phyloP scores from a whole-genome alignment of 116 monocot genomes.

The Zostera marina region DNA sequence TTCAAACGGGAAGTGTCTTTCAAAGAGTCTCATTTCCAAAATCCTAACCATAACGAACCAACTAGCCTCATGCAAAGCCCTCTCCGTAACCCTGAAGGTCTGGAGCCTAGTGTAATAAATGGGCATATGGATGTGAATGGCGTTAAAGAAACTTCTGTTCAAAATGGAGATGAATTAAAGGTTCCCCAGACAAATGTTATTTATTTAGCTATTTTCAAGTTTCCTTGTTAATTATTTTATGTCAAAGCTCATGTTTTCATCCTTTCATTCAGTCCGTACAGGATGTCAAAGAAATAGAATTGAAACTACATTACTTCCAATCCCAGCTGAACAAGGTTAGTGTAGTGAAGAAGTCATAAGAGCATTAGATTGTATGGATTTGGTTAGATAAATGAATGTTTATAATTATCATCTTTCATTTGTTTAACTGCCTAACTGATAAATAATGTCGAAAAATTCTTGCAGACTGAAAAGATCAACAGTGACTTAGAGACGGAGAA shows the following conservation, averaged over 20 bases:
- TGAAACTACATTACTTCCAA: conserved; percentile 37
- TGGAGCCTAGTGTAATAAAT: not conserved
- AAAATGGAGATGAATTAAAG: conserved; percentile 9
- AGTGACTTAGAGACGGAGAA: conserved; percentile 31
- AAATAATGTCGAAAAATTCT: not conserved
- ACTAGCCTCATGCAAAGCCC: not conserved
- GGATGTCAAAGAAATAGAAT: conserved; percentile 26
- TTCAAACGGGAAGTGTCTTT: conserved; percentile 25
- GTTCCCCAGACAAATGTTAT: conserved; percentile 30
- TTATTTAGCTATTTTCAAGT: not conserved
- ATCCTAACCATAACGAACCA: conserved; percentile 7
- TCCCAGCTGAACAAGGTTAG: conserved; percentile 19
- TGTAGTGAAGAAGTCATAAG: not conserved
- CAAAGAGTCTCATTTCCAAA: not conserved
- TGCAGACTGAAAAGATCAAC: conserved; percentile 56
- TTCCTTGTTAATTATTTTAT: not conserved
- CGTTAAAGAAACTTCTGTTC: conserved; percentile 15
- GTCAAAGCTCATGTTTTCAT: not conserved
- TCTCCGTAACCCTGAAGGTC: not conserved
- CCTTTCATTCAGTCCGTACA: not conserved
- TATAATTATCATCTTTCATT: not conserved
- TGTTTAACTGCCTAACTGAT: no score
- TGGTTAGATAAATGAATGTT: not conserved
- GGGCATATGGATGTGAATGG: conserved; percentile 19
- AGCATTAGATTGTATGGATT: not conserved